Evolutionary conservation across 1,139 yeast species (phyloP).

Genomic region (Magnusiomyces sp.): DNA sequence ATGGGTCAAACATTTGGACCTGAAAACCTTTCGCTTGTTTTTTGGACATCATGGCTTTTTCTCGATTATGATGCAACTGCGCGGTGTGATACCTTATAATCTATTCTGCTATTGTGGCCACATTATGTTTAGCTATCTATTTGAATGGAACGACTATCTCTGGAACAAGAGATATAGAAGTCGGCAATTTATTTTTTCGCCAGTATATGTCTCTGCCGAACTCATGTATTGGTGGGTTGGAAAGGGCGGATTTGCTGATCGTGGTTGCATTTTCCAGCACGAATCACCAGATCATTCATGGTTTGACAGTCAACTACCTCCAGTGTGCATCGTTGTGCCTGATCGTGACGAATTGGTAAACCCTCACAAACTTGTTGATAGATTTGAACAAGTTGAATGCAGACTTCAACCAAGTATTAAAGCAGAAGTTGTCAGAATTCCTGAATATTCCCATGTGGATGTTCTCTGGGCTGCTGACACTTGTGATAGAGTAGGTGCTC

Average conservation of each 20-base stretch:
- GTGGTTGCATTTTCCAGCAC: slow-evolving; percentile 46
- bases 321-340: slow-evolving; percentile 55
- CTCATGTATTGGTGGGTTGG: slow-evolving; percentile 90
- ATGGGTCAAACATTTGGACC: slow-evolving; percentile 24
- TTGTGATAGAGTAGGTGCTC: slow-evolving; percentile 40
- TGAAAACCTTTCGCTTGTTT: slow-evolving; percentile 30
- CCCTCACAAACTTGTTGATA: slow-evolving; percentile 48
- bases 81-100: slow-evolving; percentile 35
- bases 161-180: slow-evolving; percentile 67
- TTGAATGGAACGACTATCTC: slow-evolving; percentile 73
- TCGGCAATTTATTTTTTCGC: slow-evolving; percentile 77
- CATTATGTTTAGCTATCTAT: slow-evolving; percentile 71
- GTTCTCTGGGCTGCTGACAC: slow-evolving; percentile 85
- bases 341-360: slow-evolving; percentile 60
- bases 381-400: slow-evolving; percentile 32
- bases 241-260: slow-evolving; percentile 42
- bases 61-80: slow-evolving; percentile 27
- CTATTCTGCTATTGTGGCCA: slow-evolving; percentile 60
- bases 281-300: slow-evolving; percentile 35
- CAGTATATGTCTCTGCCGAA: slow-evolving; percentile 68
- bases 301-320: slow-evolving; percentile 46
- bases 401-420: slow-evolving; percentile 2
- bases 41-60: slow-evolving; percentile 43
- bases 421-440: slow-evolving; percentile 25
- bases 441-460: slow-evolving; percentile 75